Conservation (phyloP, 331 rosid species). For the Acacia concinna region DNA sequence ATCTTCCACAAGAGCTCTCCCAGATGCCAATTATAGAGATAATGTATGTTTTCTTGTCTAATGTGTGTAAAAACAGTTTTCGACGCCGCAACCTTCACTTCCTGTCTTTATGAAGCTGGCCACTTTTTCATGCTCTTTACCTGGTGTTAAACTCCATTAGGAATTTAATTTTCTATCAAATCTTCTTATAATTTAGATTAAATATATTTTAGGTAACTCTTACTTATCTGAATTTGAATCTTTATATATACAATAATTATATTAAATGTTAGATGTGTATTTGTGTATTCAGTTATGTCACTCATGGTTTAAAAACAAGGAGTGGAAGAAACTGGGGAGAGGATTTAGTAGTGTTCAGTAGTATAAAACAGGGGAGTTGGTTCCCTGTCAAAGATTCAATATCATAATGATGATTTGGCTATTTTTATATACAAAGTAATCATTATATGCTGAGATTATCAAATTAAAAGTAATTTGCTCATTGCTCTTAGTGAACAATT, state of each 20-base stretch:
- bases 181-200: not conserved
- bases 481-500: no score
- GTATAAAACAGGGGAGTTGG: not conserved
- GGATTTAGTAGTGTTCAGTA: not conserved
- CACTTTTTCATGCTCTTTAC: not conserved
- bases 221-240: not conserved
- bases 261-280: not conserved
- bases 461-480: no score
- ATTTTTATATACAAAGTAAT: no score
- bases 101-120: constrained; percentile 7
- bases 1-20: constrained; percentile 65
- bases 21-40: constrained; percentile 44
- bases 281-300: not conserved
- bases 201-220: not conserved
- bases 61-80: not conserved
- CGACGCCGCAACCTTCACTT: not conserved
- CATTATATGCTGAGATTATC: not conserved
- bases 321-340: not conserved
- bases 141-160: not conserved
- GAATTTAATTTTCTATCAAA: not conserved
- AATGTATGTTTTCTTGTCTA: constrained; percentile 53
- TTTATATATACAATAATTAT: not conserved
- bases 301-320: constrained; percentile 14
- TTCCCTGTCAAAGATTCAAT: not conserved
- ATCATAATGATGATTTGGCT: not conserved